A percentile compares a stretch with the other conserved stretches of the same genome.
Conservation (phyloP, 1,139 yeast species). For the Debaryomyces nepalensis region DNA sequence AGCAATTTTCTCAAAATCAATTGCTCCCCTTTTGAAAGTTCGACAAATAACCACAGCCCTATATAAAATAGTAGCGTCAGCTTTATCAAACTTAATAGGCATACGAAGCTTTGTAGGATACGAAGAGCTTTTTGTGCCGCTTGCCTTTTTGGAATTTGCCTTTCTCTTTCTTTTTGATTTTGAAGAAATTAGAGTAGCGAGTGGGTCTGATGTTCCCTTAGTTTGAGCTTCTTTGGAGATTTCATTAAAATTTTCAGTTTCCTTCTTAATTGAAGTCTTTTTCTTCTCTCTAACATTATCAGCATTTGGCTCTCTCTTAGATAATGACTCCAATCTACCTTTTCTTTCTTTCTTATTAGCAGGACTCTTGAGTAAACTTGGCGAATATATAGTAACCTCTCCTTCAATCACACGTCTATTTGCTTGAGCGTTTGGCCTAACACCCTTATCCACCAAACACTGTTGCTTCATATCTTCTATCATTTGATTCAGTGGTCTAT, state of each 20-base stretch:
- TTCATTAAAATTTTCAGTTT: slow-evolving; percentile 17
- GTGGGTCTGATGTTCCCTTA: slow-evolving; percentile 14
- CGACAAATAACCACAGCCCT: slow-evolving; percentile 68
- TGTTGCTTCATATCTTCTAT: slow-evolving; percentile 32
- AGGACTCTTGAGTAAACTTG: slow-evolving; percentile 14
- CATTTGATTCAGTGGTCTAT: slow-evolving; percentile 33
- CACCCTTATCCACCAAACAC: slow-evolving; percentile 34
- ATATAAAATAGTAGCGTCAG: slow-evolving; percentile 55
- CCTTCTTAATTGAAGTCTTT: slow-evolving; percentile 9
- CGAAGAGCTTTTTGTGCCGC: slow-evolving; percentile 8
- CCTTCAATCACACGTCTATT: slow-evolving; percentile 36
- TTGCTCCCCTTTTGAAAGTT: slow-evolving; percentile 51
- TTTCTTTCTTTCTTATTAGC: slow-evolving; percentile 20
- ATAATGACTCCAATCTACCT: slow-evolving; percentile 29
- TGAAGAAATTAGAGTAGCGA: slow-evolving; percentile 29
- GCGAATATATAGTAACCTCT: slow-evolving; percentile 32
- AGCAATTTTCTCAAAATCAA: slow-evolving; percentile 65
- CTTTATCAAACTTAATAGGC: slow-evolving; percentile 36
- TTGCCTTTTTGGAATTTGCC: slow-evolving; percentile 14
- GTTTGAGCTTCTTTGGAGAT: slow-evolving; percentile 14
- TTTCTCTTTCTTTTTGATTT: slow-evolving; percentile 24
- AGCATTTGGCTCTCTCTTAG: slow-evolving; percentile 13
- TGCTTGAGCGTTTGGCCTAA: slow-evolving; percentile 16
- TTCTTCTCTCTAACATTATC: slow-evolving; percentile 13
- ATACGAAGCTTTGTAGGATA: slow-evolving; percentile 25